Percentiles rank a stretch among this genome's conserved stretches.
These are phyloP conservation scores for Ilyonectria sp. DNA, from an alignment of 2,329 filamentous ascomycete genomes.

Conservation along the genomic window DNA sequence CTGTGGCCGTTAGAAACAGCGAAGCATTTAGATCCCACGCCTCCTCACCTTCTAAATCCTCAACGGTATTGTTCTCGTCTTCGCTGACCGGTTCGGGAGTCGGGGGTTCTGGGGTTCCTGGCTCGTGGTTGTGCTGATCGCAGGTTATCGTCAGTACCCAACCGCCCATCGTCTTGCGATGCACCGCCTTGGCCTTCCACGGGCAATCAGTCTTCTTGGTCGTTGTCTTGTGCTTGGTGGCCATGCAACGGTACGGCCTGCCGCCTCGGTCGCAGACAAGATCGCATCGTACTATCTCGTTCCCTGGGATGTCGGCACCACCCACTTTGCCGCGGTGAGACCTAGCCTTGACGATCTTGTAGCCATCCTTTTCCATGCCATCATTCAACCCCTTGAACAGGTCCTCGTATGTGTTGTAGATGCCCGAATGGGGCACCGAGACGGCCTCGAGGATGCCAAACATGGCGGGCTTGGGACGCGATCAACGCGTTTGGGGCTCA, in stretches of 20 bases:
- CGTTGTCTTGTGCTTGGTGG: conserved; percentile 62
- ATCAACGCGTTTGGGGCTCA: conserved; percentile 47
- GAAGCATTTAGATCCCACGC: conserved; percentile 27
- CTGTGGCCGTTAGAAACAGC: conserved; percentile 35
- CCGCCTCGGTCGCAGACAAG: conserved; percentile 63
- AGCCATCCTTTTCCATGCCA: conserved; percentile 61
- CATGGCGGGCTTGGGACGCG: conserved; percentile 52
- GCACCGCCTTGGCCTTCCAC: conserved; percentile 62
- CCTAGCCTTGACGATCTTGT: conserved; percentile 62
- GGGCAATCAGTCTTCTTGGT: conserved; percentile 64
- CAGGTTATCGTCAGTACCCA: conserved; percentile 63
- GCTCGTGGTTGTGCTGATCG: conserved; percentile 62
- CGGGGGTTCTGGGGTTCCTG: conserved; percentile 60
- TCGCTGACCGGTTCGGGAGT: conserved; percentile 53
- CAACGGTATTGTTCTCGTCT: conserved; percentile 52
- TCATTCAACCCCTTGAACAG: conserved; percentile 58
- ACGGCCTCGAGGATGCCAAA: conserved; percentile 61
- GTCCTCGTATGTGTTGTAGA: conserved; percentile 59
- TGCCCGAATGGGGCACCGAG: conserved; percentile 53
- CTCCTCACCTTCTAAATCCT: conserved; percentile 44
- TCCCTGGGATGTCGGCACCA: conserved; percentile 58
- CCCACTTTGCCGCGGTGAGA: conserved; percentile 60
- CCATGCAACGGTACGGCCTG: conserved; percentile 60
- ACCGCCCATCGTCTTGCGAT: conserved; percentile 60
- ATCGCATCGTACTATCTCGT: conserved; percentile 61